These are phyloP conservation scores for Fraxinus angustifolia DNA, from an alignment of 305 asterid species.

Conservation along the genomic window DNA sequence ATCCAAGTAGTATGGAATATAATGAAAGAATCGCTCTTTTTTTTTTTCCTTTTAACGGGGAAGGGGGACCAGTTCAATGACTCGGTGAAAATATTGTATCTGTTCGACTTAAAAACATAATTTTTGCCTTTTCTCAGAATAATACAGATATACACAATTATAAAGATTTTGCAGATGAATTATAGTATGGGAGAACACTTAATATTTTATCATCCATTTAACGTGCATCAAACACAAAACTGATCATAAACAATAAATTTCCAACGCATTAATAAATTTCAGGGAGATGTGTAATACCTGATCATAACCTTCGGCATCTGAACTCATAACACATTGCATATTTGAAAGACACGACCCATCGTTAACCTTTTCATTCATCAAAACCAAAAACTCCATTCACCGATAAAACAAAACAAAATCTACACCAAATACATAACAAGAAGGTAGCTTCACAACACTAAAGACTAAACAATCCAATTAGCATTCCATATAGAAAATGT, in stretches of 20 bases:
- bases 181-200: background rate
- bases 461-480: background rate
- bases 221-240: background rate
- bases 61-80: background rate
- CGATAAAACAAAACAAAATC: background rate
- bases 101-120: background rate
- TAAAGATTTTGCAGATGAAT: background rate
- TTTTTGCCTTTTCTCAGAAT: background rate
- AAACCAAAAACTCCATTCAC: slow-evolving; percentile 17
- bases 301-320: slow-evolving; percentile 86
- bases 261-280: slow-evolving; percentile 13
- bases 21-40: background rate
- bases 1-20: background rate
- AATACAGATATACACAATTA: background rate
- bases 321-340: slow-evolving; percentile 87
- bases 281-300: slow-evolving; percentile 48
- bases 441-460: background rate
- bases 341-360: slow-evolving; percentile 97
- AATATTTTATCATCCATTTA: background rate
- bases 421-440: background rate
- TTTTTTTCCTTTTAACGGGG: background rate
- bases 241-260: background rate
- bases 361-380: slow-evolving; percentile 55
- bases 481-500: background rate
- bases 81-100: background rate